Evolutionary conservation across 108 stramenopile genomes (phyloP).

Genomic region (Asterionellopsis glacialis): DNA sequence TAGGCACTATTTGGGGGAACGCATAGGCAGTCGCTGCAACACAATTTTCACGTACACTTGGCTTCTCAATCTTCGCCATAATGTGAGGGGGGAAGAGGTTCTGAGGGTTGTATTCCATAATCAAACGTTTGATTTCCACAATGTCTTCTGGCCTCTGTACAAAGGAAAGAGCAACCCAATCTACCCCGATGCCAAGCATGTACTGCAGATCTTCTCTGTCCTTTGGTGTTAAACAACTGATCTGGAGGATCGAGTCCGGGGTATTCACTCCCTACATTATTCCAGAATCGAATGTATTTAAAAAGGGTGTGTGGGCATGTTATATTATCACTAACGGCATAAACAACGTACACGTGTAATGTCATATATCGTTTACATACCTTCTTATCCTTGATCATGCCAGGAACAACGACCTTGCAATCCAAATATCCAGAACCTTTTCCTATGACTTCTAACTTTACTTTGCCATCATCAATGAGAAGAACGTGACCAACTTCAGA

Average conservation of each 20-base stretch:
- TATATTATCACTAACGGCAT: background rate
- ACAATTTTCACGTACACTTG: conserved; percentile 28
- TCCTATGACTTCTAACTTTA: conserved; percentile 67
- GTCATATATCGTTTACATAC: conserved; percentile 60
- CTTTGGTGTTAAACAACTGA: conserved; percentile 44
- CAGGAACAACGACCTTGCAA: conserved; percentile 72
- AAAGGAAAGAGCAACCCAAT: conserved; percentile 32
- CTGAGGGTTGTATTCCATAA: conserved; percentile 37
- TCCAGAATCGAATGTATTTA: conserved; percentile 65
- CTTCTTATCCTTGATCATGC: conserved; percentile 65
- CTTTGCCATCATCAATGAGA: conserved; percentile 85
- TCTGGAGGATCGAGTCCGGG: conserved; percentile 59
- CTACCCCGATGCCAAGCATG: conserved; percentile 16
- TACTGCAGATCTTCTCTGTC: conserved; percentile 22
- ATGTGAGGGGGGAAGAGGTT: conserved; percentile 30
- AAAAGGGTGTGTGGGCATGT: too few species aligned
- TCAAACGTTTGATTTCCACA: conserved; percentile 45
- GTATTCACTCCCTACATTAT: conserved; percentile 69
- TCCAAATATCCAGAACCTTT: conserved; percentile 62
- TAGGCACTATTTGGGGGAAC: too few species aligned
- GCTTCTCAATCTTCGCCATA: conserved; percentile 34
- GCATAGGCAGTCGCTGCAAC: too few species aligned
- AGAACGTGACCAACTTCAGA: conserved; percentile 17
- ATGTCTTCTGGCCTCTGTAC: conserved; percentile 67
- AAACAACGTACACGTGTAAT: background rate